Percentiles rank a stretch among this genome's conserved stretches.
Evolutionary conservation across 441 rosid species (phyloP).

Genomic region (Gossypium schwendimanii): DNA sequence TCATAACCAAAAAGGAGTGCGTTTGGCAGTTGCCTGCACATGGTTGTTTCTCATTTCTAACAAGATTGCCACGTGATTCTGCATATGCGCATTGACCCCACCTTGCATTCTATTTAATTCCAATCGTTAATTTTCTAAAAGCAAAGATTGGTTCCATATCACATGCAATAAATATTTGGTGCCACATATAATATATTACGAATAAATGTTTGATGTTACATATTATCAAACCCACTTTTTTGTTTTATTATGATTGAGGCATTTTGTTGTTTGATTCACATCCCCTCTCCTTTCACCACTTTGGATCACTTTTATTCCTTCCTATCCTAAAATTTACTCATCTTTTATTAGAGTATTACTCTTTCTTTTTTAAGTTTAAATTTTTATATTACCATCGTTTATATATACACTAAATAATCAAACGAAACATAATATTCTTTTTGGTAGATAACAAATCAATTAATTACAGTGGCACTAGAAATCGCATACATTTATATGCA

Average conservation of each 20-base stretch:
- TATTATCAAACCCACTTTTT: background rate
- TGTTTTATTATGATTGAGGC: background rate
- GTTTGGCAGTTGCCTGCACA: background rate
- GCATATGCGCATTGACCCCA: background rate
- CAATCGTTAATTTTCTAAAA: background rate
- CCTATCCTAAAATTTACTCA: too few species aligned
- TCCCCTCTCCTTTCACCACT: too few species aligned
- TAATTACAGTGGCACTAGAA: too few species aligned
- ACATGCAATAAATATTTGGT: background rate
- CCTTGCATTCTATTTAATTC: background rate
- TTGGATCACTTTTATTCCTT: too few species aligned
- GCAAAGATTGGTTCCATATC: background rate
- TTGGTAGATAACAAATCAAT: too few species aligned
- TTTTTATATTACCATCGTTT: too few species aligned
- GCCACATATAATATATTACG: background rate
- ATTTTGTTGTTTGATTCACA: background rate
- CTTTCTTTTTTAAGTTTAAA: too few species aligned
- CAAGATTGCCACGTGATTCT: background rate
- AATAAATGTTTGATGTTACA: background rate
- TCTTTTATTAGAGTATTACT: too few species aligned
- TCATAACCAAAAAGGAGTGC: background rate
- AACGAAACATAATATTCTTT: too few species aligned
- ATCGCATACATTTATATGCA: too few species aligned
- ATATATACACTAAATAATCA: too few species aligned
- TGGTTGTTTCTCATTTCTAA: background rate